Evolutionary conservation across 129 eudicot species (phyloP).

Genomic region (Flaveria brownii): DNA sequence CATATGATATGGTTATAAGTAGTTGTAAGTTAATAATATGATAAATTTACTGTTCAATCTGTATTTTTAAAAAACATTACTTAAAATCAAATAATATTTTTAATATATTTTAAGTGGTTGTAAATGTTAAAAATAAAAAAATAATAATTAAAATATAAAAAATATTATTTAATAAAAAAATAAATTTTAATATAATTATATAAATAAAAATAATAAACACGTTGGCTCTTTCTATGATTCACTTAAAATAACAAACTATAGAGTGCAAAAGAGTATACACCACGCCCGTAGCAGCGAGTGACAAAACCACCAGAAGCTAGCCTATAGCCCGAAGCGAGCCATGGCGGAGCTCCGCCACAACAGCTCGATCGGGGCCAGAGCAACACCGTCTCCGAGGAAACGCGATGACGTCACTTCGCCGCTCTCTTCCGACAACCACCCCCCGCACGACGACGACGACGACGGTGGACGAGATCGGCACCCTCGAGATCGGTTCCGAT

Average conservation of each 20-base stretch:
- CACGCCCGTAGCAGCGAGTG: constrained; percentile 35
- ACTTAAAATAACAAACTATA: background rate
- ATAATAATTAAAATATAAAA: too few species aligned
- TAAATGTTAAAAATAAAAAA: too few species aligned
- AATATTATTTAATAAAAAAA: too few species aligned
- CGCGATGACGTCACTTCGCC: constrained; percentile 61
- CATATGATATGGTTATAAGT: too few species aligned
- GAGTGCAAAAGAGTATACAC: constrained; percentile 31
- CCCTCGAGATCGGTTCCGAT: constrained; percentile 54
- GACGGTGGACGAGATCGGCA: constrained; percentile 58
- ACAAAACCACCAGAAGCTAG: constrained; percentile 43
- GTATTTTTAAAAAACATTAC: too few species aligned
- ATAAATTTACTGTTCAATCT: too few species aligned
- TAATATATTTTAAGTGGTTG: too few species aligned
- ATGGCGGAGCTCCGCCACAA: constrained; percentile 99
- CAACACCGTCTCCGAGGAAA: constrained; percentile 65
- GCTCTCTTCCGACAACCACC: constrained; percentile 39
- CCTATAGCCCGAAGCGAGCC: constrained; percentile 77
- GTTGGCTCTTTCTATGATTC: background rate
- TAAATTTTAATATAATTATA: too few species aligned
- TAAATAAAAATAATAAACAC: too few species aligned
- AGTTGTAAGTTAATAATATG: too few species aligned
- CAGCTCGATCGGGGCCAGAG: constrained; percentile 72
- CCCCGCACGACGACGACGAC: constrained; percentile 43
- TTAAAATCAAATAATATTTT: too few species aligned